These are phyloP conservation scores for Handroanthus guayacan DNA, from an alignment of 257 asterid genomes.

Conservation along the genomic window DNA sequence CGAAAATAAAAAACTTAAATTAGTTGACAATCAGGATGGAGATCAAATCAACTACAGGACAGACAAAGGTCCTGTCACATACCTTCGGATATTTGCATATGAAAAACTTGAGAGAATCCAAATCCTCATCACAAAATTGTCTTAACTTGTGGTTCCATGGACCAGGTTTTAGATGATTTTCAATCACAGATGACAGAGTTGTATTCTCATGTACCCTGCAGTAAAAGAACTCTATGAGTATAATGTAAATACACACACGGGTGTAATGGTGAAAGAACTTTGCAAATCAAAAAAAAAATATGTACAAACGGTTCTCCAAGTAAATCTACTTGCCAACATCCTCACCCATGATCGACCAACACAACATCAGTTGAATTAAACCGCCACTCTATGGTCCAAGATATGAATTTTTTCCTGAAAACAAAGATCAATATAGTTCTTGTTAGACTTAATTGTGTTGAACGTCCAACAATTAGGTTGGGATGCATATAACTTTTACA, in stretches of 20 bases:
- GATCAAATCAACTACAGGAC: not conserved
- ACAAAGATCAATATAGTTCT: slow-evolving; percentile 23
- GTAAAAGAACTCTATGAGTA: slow-evolving; percentile 18
- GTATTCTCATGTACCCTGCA: slow-evolving; percentile 76
- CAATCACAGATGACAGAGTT: slow-evolving; percentile 59
- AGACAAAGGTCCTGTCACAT: slow-evolving; percentile 19
- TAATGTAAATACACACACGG: not conserved
- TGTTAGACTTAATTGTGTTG: slow-evolving; percentile 2
- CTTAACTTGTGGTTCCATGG: slow-evolving; percentile 83
- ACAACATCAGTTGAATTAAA: slow-evolving; percentile 78
- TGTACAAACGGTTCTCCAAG: not conserved
- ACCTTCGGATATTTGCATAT: slow-evolving; percentile 82
- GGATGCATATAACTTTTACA: too few relatives aligned
- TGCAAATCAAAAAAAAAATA: slow-evolving; percentile 9
- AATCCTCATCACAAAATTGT: slow-evolving; percentile 61
- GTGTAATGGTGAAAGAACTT: not conserved
- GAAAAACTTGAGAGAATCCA: slow-evolving; percentile 78
- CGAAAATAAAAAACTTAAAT: slow-evolving; percentile 8
- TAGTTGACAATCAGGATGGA: slow-evolving; percentile 19
- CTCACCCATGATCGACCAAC: slow-evolving; percentile 84
- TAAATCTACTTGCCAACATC: slow-evolving; percentile 21
- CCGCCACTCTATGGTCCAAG: slow-evolving; percentile 95
- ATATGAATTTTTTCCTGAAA: slow-evolving; percentile 75
- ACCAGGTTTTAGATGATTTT: slow-evolving; percentile 74
- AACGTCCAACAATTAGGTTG: not conserved